A percentile compares a stretch with the other conserved stretches of the same genome.
Conservation (phyloP, 108 stramenopile genomes). For the Stephanodiscus triporus region DNA sequence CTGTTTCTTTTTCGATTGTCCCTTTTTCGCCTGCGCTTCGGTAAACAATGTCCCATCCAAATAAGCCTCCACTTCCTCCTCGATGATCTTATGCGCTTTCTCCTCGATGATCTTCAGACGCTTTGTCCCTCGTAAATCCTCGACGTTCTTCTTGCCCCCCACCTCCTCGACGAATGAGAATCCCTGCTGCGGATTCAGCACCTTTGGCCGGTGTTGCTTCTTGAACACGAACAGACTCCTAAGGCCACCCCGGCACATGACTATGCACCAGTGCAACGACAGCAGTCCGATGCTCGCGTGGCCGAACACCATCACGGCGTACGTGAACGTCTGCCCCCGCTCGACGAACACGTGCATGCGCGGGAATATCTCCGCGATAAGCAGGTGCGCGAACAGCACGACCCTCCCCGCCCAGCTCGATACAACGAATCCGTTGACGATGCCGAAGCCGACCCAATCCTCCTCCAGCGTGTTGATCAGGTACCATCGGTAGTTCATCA, state of each 20-base stretch:
- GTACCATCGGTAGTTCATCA: slow-evolving; percentile 58
- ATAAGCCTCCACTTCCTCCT: slow-evolving; percentile 7
- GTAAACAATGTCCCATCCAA: slow-evolving; percentile 9
- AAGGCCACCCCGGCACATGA: slow-evolving; percentile 39
- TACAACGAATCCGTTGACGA: slow-evolving; percentile 40
- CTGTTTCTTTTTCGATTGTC: not conserved
- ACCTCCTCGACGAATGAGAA: slow-evolving; percentile 43
- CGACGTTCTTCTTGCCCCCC: slow-evolving; percentile 7
- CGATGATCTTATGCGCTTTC: not conserved
- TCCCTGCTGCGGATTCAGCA: not conserved
- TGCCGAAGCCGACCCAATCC: slow-evolving; percentile 51
- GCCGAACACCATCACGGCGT: slow-evolving; percentile 39
- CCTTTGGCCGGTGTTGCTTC: slow-evolving; percentile 16
- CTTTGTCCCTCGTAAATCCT: not conserved
- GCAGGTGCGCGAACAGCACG: slow-evolving; percentile 38
- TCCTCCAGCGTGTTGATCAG: slow-evolving; percentile 44
- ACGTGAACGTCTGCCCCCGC: slow-evolving; percentile 37
- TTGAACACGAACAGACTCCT: slow-evolving; percentile 46
- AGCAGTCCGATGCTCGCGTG: slow-evolving; percentile 45
- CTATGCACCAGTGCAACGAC: slow-evolving; percentile 43
- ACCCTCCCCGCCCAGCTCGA: slow-evolving; percentile 33
- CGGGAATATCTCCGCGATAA: slow-evolving; percentile 39
- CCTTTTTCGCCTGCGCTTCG: not conserved
- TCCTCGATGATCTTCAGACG: slow-evolving; percentile 15
- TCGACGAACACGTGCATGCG: slow-evolving; percentile 26